Base-by-base conservation (phyloP, 2,329 filamentous ascomycete genomes). In the Exophiala spinifera region DNA sequence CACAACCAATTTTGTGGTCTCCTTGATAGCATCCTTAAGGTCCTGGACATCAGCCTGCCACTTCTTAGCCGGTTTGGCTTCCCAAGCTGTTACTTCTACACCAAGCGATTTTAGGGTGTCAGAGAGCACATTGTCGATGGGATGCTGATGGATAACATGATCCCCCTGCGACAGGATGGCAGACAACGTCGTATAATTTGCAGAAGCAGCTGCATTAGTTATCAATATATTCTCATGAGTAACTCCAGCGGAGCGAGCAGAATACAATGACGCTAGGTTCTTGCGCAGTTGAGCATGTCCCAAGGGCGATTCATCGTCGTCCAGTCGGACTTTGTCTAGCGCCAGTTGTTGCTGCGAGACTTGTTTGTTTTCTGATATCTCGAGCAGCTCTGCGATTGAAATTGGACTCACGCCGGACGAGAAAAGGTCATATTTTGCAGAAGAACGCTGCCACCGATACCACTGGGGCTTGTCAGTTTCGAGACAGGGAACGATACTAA, bases 91-190 rank as follows among this genome's bases (percentile, higher is more conserved):
- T 14, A 95, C 87, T 55, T 89, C 82, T 1, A 88, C 89, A 0
- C 90, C 89, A 4, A 95, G 73, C 34, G 84, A 86, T 61, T 79
- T 77, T 0, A 90, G 89, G 1, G 95, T 81, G 8, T 83, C 76
- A 66, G 92, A 94, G 1, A 95, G 78, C 64, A 94, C 89, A 68
- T 94, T 88, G 65, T 94, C 95, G 1, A 89, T 92, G 11, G 91
- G 90, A 67, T 91, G 89, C 54, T 94, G 87, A 65, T 88, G 94
- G 55, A 95, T 80, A 44, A 92, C 87, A 76, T 95, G 90, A 66
- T 95, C 89, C 1, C 85, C 87, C 0, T 84, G 81, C 0, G 82
- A 81, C 1, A 94, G 67, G 5, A 94, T 75, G 1, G 85, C 77
- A 68, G 91, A 91, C 6, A 94, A 79, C 2, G 85, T 74, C n/a